phyloP scores from a whole-genome alignment of 345 rosid species.

The Syzygium oleosum region DNA sequence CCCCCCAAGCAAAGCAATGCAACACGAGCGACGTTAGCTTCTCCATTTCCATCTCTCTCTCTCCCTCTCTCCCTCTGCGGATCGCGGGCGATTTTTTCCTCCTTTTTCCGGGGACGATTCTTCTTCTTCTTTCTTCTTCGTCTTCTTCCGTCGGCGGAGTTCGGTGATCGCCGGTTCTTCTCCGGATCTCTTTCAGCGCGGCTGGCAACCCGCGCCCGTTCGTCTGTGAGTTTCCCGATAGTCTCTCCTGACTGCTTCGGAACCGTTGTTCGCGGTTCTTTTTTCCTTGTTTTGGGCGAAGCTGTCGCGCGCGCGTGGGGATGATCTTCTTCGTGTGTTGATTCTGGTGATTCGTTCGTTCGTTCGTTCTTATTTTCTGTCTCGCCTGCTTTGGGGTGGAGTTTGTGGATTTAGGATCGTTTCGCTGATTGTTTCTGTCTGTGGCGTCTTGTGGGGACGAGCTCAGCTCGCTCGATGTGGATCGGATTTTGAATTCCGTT shows the following conservation, averaged over 20 bases:
- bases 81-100: not conserved
- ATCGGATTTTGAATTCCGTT: not conserved
- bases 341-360: not conserved
- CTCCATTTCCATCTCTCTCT: not conserved
- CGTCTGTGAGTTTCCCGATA: not conserved
- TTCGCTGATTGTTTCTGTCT: not conserved
- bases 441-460: not conserved
- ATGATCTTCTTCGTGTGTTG: not conserved
- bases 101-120: not conserved
- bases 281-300: not conserved
- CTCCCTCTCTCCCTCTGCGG: not conserved
- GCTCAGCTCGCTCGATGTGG: not conserved
- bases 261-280: not conserved
- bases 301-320: not conserved
- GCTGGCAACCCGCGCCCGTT: not conserved
- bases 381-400: not conserved
- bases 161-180: not conserved
- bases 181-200: not conserved
- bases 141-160: not conserved
- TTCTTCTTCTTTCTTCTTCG: not conserved
- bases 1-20: not conserved
- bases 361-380: not conserved
- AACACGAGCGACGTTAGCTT: not conserved
- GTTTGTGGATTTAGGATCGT: not conserved
- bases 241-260: not conserved